Base-by-base conservation (phyloP, 495 filamentous ascomycete species). In the Talaromyces trachyspermus region DNA sequence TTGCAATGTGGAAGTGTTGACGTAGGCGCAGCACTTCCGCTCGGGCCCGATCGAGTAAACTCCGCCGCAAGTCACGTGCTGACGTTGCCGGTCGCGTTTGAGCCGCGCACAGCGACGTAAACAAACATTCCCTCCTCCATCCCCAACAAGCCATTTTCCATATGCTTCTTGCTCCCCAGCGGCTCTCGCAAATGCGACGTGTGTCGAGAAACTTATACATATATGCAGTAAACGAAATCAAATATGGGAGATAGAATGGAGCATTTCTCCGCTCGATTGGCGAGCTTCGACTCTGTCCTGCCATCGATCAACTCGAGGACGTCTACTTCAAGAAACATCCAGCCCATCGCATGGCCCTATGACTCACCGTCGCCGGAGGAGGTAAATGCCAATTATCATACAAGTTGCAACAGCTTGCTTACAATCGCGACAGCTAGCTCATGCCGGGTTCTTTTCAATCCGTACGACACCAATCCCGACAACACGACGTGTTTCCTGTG, bases 401-500 rank as follows among this genome's bases (percentile, higher is more conserved):
- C 12, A 29, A 7, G 25, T 26, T 15, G 4, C 0, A 17, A 6
- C n/a, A 3, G 19, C 32, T 51, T 49, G 56, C 36, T 24, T 5
- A 46, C 60, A 39, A 54, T 25, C 52, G 10, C 17, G 17, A 8
- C 55, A 94, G 86, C 80, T 97, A 56, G 92, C 91, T 6, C 76
- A 78, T 54, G 92, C 91, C 49, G 92, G 92, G 7, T 94, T 98
- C 65, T 89, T 79, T 98, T 85, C 65, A 77, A 84, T 41, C 92
- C 91, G 5, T 76, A 77, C 23, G 71, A 78, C 20, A 71, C 73
- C 12, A 84, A 76, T 52, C 83, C 83, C 7, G 92, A 98, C 61
- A 98, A 95, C 67, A 88, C 86, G 39, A 79, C 76, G 50, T 98
- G 92, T 59, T 95, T 92, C 66, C 68, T 86, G 14, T 98, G 92